Base-by-base conservation (phyloP, 495 filamentous ascomycete genomes). In the Podospora anserina region DNA sequence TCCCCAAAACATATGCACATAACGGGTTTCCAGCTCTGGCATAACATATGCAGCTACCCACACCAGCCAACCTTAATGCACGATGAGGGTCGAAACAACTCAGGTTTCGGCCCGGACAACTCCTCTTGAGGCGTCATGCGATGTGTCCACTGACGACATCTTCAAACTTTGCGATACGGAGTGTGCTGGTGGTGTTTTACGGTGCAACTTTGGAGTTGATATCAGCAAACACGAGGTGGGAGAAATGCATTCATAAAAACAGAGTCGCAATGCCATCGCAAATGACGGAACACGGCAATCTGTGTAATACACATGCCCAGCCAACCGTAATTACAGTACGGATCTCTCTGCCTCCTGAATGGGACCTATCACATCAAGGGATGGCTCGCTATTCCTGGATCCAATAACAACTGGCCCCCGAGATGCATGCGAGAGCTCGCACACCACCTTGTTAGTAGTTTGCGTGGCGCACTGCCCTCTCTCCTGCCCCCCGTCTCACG, bases 351-450 rank as follows among this genome's bases (percentile, higher is more conserved):
- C 55, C 55, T 58, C 55, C 11, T 23, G 5, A 19, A 58, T 4
- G 55, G 15, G 55, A 20, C 55, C 23, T 58, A 26, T 19, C n/a
- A 20, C 6, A 18, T 5, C n/a, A 26, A 26, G 55, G 6, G 55
- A 20, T 19, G 55, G 55, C 55, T 20, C 55, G 55, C 4, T 58
- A 58, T 58, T 58, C 55, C 11, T 58, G 55, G 55, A 49, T 58
- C n/a, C 55, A 19, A 58, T 58, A 58, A 58, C 55, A 58, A n/a
- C 55, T 58, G n/a, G 55, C 55, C 55, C 23, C 23, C 55, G 55
- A 58, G 55, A 20, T 58, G 55, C 19, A 26, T 58, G n/a, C 11
- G 23, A 58, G 16, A 56, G 55, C n/a, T 26, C n/a, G 16, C 55
- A 58, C 23, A 58, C 23, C n/a, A 58, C 23, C 55, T 58, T 58